A percentile compares a stretch with the other conserved stretches of the same genome.
Conservation (phyloP, 306 rosid genomes). For the Vigna trinervia region DNA sequence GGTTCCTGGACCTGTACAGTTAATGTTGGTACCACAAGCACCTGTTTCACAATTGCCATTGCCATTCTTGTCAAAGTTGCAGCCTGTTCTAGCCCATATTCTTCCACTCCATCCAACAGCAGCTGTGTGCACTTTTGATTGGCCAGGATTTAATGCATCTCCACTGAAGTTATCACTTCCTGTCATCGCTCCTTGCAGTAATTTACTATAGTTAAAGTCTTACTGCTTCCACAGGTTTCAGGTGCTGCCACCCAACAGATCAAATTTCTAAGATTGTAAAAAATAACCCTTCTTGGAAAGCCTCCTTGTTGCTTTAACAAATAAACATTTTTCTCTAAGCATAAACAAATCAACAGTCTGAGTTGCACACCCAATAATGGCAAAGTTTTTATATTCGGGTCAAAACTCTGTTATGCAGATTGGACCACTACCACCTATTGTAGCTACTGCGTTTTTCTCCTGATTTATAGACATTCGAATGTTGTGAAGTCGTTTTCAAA, state of each 20-base stretch:
- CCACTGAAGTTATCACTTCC: constrained; percentile 50
- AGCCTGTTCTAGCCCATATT: constrained; percentile 64
- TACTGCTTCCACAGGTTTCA: constrained; percentile 40
- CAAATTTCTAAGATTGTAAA: not conserved
- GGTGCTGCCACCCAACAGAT: constrained; percentile 41
- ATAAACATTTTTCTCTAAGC: too few relatives aligned
- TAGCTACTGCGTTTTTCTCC: too few relatives aligned
- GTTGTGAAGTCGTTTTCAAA: too few relatives aligned
- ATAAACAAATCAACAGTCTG: not conserved
- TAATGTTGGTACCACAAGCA: constrained; percentile 52
- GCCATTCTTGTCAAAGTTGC: constrained; percentile 61
- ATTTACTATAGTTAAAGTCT: constrained; percentile 53
- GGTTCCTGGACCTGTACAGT: constrained; percentile 35
- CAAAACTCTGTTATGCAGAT: too few relatives aligned
- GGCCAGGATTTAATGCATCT: constrained; percentile 50
- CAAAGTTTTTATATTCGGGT: too few relatives aligned
- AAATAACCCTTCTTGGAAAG: not conserved
- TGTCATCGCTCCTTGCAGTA: constrained; percentile 64
- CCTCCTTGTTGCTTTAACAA: not conserved
- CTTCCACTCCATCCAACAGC: constrained; percentile 55
- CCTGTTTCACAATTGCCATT: constrained; percentile 63
- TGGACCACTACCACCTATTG: too few relatives aligned
- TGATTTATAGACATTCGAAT: too few relatives aligned
- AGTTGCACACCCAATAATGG: not conserved
- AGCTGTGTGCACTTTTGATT: constrained; percentile 40